Conservation (phyloP, 106 monocot species). For the Dendrobium nobile region DNA sequence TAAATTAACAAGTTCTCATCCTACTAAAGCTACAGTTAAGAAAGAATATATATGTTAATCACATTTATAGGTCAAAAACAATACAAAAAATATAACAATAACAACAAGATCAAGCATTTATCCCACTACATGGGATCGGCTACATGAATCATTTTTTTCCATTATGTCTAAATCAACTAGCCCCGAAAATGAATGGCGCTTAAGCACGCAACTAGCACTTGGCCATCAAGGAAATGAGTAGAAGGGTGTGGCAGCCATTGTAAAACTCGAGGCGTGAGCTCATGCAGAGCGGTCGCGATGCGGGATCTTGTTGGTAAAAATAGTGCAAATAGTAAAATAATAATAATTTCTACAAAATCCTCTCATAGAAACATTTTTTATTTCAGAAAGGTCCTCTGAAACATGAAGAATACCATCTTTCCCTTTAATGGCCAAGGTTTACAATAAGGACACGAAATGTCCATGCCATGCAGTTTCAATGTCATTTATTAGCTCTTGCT, state of each 20-base stretch:
- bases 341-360: neutral
- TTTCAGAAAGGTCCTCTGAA: neutral
- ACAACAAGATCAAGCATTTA: too few relatives aligned
- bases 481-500: neutral
- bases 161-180: too few relatives aligned
- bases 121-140: too few relatives aligned
- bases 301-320: too few relatives aligned
- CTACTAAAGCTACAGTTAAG: neutral
- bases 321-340: neutral
- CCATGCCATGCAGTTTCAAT: neutral
- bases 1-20: neutral
- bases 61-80: neutral
- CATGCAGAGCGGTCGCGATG: too few relatives aligned
- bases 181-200: too few relatives aligned
- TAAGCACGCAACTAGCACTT: too few relatives aligned
- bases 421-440: neutral
- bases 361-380: neutral
- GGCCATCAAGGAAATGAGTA: too few relatives aligned
- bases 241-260: too few relatives aligned
- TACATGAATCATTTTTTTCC: too few relatives aligned
- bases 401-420: neutral
- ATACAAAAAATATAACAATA: neutral
- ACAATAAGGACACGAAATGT: neutral
- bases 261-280: too few relatives aligned
- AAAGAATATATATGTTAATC: neutral